These are phyloP conservation scores for Cenchrus fungigraminus DNA, from an alignment of 176 grass and related monocot genomes.

Conservation along the genomic window DNA sequence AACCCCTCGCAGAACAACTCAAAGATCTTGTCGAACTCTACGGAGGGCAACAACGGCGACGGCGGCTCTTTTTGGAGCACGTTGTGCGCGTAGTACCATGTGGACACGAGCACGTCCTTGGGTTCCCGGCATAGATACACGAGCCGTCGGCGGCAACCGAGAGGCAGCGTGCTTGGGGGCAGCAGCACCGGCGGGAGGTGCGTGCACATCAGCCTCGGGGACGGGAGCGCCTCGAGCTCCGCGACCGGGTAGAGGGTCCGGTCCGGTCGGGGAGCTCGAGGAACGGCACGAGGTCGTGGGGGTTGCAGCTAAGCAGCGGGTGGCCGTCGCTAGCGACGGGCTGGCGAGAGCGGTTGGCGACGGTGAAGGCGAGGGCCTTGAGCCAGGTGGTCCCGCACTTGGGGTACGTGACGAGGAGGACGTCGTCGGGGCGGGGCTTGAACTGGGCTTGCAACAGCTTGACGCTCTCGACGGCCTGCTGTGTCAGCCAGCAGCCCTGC, in stretches of 20 bases:
- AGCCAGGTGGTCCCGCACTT: constrained; percentile 59
- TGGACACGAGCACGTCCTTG: constrained; percentile 35
- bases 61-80: neutral
- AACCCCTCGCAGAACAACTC: constrained; percentile 6
- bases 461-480: neutral
- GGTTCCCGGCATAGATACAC: constrained; percentile 29
- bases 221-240: neutral
- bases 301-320: neutral
- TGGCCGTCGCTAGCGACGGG: neutral
- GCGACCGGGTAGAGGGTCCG: neutral
- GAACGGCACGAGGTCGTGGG: neutral
- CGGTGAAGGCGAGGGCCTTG: constrained; percentile 28
- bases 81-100: neutral
- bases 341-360: neutral
- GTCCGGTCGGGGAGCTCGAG: neutral
- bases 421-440: neutral
- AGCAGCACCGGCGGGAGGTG: neutral
- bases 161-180: neutral
- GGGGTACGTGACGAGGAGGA: constrained; percentile 12
- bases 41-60: neutral
- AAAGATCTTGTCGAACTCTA: neutral
- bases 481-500: constrained; percentile 22
- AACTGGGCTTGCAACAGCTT: constrained; percentile 22
- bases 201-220: neutral
- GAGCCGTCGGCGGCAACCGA: neutral